A percentile compares a stretch with the other conserved stretches of the same genome.
Evolutionary conservation across 164 flowering plant genomes (phyloP).

Genomic region (Stephania japonica): DNA sequence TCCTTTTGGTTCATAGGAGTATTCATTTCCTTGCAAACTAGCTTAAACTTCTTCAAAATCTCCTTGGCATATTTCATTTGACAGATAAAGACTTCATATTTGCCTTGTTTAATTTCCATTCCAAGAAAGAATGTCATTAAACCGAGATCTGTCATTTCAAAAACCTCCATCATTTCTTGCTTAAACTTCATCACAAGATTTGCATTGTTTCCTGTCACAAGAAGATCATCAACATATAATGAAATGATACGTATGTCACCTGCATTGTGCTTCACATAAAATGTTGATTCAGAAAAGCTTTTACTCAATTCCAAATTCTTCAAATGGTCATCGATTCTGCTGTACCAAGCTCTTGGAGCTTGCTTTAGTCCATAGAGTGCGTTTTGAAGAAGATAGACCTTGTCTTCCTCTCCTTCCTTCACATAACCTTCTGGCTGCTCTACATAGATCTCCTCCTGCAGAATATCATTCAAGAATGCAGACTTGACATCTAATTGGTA

Average conservation of each 20-base stretch:
- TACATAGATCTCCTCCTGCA: too few relatives aligned
- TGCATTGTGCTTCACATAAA: not conserved
- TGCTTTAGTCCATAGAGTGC: not conserved
- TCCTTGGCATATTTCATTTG: not conserved
- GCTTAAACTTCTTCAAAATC: not conserved
- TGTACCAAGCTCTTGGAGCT: not conserved
- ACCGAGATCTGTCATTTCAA: not conserved
- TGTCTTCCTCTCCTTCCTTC: too few relatives aligned
- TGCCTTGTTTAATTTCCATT: not conserved
- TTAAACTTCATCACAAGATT: not conserved
- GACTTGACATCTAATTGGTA: too few relatives aligned
- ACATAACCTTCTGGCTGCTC: too few relatives aligned
- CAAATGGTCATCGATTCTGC: not conserved
- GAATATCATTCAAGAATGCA: too few relatives aligned
- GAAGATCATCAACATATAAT: not conserved
- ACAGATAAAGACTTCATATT: not conserved
- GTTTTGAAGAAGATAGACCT: not conserved
- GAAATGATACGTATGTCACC: not conserved
- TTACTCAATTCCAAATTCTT: not conserved
- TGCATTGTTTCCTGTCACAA: not conserved
- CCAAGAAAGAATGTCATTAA: not conserved
- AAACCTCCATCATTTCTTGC: not conserved
- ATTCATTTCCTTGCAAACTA: not conserved
- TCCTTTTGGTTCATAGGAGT: not conserved
- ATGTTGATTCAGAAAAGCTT: not conserved